Evolutionary conservation across 768 basidiomycete genomes (phyloP), one percentile per base, ranked within the genome.

Genomic region (Suillus spraguei): DNA sequence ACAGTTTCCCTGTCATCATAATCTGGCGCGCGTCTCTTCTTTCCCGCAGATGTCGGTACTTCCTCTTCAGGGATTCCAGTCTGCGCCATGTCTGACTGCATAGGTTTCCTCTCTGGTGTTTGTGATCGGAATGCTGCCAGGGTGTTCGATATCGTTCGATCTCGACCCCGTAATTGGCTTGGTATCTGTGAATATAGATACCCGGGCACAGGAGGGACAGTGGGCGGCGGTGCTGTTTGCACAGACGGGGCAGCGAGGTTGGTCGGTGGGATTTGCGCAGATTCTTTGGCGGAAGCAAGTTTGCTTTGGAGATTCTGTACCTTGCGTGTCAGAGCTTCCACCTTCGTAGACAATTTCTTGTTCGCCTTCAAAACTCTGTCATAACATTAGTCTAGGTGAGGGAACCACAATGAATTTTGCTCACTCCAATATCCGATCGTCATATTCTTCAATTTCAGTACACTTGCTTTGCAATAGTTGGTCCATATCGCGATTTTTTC

Each of bases 361-460:
- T 91, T 92, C 66, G 89, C 87, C 74, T 92, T 93, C 65, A 91
- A 72, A 72, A 91, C 85, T 67, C 92, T 94, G 68, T 24, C 17
- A 62, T 65, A 60, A 66, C 32, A 55, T 60, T 54, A 62, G 42
- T 17, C 11, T 61, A 49, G 52, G 47, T 42, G 49, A 60, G 33
- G 67, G 56, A 59, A 56, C 20, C 28, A 10, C n/a, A 50, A 33
- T 11, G 35, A 66, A 65, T 20, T 38, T n/a, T 17, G 80, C 89
- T 67, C 76, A 94, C 92, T 89, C 89, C 64, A 94, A 84, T 59
- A 87, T 85, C 41, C 85, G 85, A 70, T 94, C 92, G 68, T 94
- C 92, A 62, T 94, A 91, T 68, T 89, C 90, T 70, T 94, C 92
- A 62, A 94, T 91, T 76, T 94, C 92, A 16, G 80, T 74, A 64